Conservation (phyloP, 2,329 filamentous ascomycete species). For the Penicillium corylophilum region DNA sequence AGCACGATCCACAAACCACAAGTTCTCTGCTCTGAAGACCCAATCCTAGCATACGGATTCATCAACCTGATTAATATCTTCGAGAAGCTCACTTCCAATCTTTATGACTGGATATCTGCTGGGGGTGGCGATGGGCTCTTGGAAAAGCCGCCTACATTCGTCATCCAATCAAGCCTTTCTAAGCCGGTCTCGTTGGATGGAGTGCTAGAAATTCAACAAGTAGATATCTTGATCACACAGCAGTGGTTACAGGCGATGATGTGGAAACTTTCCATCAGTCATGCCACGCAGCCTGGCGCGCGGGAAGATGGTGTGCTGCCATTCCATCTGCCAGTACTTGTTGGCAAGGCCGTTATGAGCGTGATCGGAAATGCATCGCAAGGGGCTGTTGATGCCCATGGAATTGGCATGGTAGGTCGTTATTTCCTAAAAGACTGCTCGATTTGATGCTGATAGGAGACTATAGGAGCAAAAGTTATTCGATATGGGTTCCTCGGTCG, state of each 20-base stretch:
- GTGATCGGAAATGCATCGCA: slow-evolving; percentile 73
- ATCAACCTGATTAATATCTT: slow-evolving; percentile 42
- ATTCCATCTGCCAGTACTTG: slow-evolving; percentile 63
- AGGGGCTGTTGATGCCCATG: slow-evolving; percentile 71
- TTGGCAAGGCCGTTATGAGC: slow-evolving; percentile 62
- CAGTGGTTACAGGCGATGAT: slow-evolving; percentile 71
- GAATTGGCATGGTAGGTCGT: slow-evolving; percentile 69
- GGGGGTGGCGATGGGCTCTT: slow-evolving; percentile 32
- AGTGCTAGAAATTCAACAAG: slow-evolving; percentile 64
- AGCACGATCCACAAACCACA: slow-evolving; percentile 65
- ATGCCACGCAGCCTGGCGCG: slow-evolving; percentile 60
- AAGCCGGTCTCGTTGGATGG: slow-evolving; percentile 57
- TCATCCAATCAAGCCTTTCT: slow-evolving; percentile 54
- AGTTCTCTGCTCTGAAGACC: slow-evolving; percentile 58
- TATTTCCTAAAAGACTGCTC: no score
- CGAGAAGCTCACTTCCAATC: slow-evolving; percentile 37
- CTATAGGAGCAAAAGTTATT: slow-evolving; percentile 40
- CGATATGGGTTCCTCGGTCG: slow-evolving; percentile 35
- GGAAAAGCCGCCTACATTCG: slow-evolving; percentile 31
- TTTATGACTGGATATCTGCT: slow-evolving; percentile 41
- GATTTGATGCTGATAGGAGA: slow-evolving; percentile 3
- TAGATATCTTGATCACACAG: slow-evolving; percentile 67
- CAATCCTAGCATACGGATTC: slow-evolving; percentile 42
- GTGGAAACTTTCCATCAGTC: slow-evolving; percentile 70
- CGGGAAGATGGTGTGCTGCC: slow-evolving; percentile 57